Base-by-base conservation (phyloP, 2,329 filamentous ascomycete species). In the Pezicula rhizophila region DNA sequence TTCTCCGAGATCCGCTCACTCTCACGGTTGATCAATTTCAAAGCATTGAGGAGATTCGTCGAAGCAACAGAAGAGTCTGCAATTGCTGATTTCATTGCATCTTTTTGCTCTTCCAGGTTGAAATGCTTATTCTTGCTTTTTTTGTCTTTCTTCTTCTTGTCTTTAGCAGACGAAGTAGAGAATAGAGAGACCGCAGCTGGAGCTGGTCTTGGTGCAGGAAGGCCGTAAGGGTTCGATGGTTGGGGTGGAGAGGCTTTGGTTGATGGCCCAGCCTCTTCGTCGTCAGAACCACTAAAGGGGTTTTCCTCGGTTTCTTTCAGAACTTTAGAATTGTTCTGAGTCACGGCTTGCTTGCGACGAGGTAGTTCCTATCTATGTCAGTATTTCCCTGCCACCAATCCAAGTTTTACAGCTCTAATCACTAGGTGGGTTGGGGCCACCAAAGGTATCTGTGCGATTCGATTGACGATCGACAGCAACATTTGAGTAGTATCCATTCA, bases 21-120 rank as follows among this genome's bases (percentile, higher is more conserved):
- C 65, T 97, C 93, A 52, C 93, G 84, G 65, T 97, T 96, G 69
- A 96, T 91, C 47, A 86, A 82, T 65, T 93, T 90, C 34, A 99
- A 74, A 1, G 85, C 81, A 62, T 99, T 97, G 63, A 85, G 77
- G 35, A 99, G 75, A 64, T 95, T 96, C 0, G 88, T 96, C n/a
- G 89, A 85, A 3, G 90, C 88, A 35, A 97, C 87, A 1, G 89
- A 91, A 0, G 91, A 82, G 42, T 92, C 88, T 3, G 92, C 93
- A 54, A 99, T 90, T n/a, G 85, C 81, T 53, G 85, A 81, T 56
- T 96, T 85, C 73, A 99, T 90, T 52, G 86, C 77, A 1, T 87
- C 87, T 66, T 92, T 92, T 66, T 97, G 93, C 35, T 82, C 85
- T 58, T 95, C 88, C 0, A 97, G 75, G 63, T 87, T 89, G 73